Percentiles rank a stretch among this genome's conserved stretches.
Evolutionary conservation across 2,329 filamentous ascomycete genomes (phyloP).

Genomic region (Paecilomyces sp.): DNA sequence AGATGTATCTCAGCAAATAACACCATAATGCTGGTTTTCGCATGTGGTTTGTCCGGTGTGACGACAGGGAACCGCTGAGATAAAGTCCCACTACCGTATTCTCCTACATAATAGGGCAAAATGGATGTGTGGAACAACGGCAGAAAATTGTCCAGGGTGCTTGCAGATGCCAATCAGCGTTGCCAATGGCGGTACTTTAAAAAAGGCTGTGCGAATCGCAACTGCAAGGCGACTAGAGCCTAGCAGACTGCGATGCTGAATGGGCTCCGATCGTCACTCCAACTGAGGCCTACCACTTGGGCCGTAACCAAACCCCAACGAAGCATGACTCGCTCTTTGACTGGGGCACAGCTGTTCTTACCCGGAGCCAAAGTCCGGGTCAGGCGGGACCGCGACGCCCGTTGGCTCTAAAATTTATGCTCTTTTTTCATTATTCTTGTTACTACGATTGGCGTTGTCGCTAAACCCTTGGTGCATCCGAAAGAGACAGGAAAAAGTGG

Average conservation of each 20-base stretch:
- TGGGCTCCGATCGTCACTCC: neutral
- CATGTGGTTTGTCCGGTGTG: neutral
- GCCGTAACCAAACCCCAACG: neutral
- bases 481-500: no score
- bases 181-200: neutral
- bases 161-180: neutral
- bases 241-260: neutral
- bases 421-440: no score
- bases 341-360: no score
- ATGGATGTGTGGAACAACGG: neutral
- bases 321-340: neutral
- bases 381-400: no score
- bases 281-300: neutral
- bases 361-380: no score
- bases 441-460: no score
- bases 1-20: neutral
- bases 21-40: neutral
- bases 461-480: no score
- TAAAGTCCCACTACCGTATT: neutral
- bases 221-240: neutral
- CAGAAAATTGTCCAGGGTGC: neutral
- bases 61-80: neutral
- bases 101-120: neutral
- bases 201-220: neutral
- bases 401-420: no score